These are phyloP conservation scores for Teratosphaeria zuluensis DNA, from an alignment of 2,329 filamentous ascomycete species.

Conservation along the genomic window DNA sequence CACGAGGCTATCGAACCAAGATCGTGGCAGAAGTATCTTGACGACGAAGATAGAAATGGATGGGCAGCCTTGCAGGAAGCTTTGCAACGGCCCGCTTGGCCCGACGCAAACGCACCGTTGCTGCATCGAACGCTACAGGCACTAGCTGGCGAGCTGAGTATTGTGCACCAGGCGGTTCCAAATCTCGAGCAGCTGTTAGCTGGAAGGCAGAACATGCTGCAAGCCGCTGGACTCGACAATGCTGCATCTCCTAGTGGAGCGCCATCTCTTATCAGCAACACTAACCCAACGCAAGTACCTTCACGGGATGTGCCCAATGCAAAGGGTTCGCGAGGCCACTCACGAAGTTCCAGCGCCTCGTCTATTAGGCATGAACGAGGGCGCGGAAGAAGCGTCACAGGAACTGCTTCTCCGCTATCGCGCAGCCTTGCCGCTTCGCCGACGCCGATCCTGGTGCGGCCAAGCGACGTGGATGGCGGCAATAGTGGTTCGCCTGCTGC, in stretches of 20 bases:
- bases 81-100: constrained; percentile 28
- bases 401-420: constrained; percentile 8
- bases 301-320: constrained; percentile 7
- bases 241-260: constrained; percentile 13
- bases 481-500: neutral
- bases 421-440: constrained; percentile 7
- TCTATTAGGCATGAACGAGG: constrained; percentile 3
- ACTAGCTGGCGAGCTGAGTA: constrained; percentile 33
- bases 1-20: constrained; percentile 28
- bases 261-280: constrained; percentile 11
- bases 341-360: constrained; percentile 14
- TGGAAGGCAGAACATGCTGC: constrained; percentile 41
- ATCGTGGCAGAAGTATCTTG: constrained; percentile 21
- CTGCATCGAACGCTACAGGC: constrained; percentile 34
- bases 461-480: neutral
- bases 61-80: constrained; percentile 21
- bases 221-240: constrained; percentile 33
- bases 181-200: constrained; percentile 40
- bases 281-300: constrained; percentile 4
- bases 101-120: constrained; percentile 26
- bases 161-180: constrained; percentile 34
- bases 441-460: neutral
- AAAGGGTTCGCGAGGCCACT: constrained; percentile 7
- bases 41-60: constrained; percentile 25
- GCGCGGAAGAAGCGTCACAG: constrained; percentile 7